Evolutionary conservation across 768 basidiomycete species (phyloP).

Genomic region (Tricholoma furcatifolium): DNA sequence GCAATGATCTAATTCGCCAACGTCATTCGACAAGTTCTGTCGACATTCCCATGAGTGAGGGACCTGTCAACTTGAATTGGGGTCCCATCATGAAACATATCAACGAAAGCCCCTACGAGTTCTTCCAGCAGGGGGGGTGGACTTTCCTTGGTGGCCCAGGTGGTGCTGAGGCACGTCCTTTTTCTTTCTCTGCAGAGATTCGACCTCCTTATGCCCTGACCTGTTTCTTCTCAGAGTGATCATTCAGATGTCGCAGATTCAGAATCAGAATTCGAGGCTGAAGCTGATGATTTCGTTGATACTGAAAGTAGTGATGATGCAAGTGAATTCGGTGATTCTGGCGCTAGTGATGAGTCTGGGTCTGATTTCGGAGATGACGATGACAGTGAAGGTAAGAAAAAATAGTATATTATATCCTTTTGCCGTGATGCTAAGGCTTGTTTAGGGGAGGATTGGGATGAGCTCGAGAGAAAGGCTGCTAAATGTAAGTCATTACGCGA

Average conservation of each 20-base stretch:
- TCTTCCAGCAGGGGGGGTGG: slow-evolving; percentile 98
- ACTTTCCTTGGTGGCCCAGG: slow-evolving; percentile 76
- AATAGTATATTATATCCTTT: slow-evolving; percentile 9
- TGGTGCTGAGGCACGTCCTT: slow-evolving; percentile 57
- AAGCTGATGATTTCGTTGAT: slow-evolving; percentile 54
- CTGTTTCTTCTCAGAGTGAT: slow-evolving; percentile 33
- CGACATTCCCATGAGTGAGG: slow-evolving; percentile 93
- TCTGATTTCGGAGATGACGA: slow-evolving; percentile 60
- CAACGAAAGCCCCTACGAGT: slow-evolving; percentile 92
- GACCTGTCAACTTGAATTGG: slow-evolving; percentile 98
- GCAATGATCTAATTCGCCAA: slow-evolving; percentile 6
- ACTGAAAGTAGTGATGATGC: slow-evolving; percentile 54
- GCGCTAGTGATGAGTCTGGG: slow-evolving; percentile 60
- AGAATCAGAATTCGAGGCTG: slow-evolving; percentile 54
- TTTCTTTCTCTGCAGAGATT: not conserved
- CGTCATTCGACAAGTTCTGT: slow-evolving; percentile 66
- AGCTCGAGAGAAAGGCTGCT: slow-evolving; percentile 88
- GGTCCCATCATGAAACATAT: slow-evolving; percentile 98
- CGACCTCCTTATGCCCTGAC: slow-evolving; percentile 1
- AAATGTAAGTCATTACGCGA: slow-evolving; percentile 50
- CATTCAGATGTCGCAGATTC: slow-evolving; percentile 44
- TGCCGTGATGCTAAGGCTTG: not conserved
- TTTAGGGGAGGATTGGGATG: slow-evolving; percentile 92
- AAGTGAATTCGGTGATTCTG: slow-evolving; percentile 70
- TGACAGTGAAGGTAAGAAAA: slow-evolving; percentile 55